phyloP scores from a whole-genome alignment of 1,139 yeast genomes.

The Zygoascus meyerae region DNA sequence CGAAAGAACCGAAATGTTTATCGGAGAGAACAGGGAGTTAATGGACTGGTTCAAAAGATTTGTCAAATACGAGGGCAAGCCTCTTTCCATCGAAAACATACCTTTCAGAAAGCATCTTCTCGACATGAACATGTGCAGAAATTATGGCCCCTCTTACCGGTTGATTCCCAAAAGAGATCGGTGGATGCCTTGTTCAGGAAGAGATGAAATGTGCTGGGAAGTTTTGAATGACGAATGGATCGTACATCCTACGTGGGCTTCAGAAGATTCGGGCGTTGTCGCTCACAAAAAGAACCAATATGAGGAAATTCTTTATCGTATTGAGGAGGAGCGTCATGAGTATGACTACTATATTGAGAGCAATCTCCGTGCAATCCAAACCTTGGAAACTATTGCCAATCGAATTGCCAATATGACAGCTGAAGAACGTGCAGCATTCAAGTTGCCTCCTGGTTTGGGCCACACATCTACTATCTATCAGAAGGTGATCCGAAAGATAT shows the following conservation, averaged over 20 bases:
- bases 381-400: conserved; percentile 90
- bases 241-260: conserved; percentile 99
- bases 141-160: conserved; percentile 87
- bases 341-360: conserved; percentile 95
- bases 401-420: conserved; percentile 89
- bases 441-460: conserved; percentile 88
- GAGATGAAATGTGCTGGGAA: conserved; percentile 99
- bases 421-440: conserved; percentile 81
- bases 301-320: conserved; percentile 89
- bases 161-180: conserved; percentile 91
- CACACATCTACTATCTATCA: conserved; percentile 92
- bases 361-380: conserved; percentile 89
- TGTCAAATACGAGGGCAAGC: conserved; percentile 68
- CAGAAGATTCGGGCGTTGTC: conserved; percentile 96
- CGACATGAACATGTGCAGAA: conserved; percentile 75
- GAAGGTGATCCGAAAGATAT: conserved; percentile 84
- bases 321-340: conserved; percentile 96
- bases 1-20: conserved; percentile 75
- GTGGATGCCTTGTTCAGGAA: conserved; percentile 95
- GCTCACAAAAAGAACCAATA: conserved; percentile 97
- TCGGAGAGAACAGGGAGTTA: conserved; percentile 75
- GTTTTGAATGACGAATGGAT: conserved; percentile 98
- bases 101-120: conserved; percentile 84
- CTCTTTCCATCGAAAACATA: conserved; percentile 71
- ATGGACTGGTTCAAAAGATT: conserved; percentile 88